A percentile compares a stretch with the other conserved stretches of the same genome.
Evolutionary conservation across 257 asterid species (phyloP).

Genomic region (Solanum bukasovii): DNA sequence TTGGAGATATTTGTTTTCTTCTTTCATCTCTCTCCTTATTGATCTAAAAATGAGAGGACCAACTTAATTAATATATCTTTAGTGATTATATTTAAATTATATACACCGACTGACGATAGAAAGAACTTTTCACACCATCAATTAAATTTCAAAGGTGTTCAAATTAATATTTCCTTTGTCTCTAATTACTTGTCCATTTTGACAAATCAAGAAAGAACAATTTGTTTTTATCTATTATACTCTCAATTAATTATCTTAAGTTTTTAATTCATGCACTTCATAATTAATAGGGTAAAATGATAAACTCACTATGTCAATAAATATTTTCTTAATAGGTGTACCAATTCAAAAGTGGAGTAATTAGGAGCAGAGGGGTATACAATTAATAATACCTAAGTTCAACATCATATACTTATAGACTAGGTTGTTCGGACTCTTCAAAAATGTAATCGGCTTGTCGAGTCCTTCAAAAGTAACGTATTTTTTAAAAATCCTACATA

Average conservation of each 20-base stretch:
- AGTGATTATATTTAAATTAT: not conserved
- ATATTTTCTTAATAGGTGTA: too few relatives aligned
- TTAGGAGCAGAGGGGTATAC: too few relatives aligned
- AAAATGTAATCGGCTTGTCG: too few relatives aligned
- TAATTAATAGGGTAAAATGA: too few relatives aligned
- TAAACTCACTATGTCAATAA: too few relatives aligned
- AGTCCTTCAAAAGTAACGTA: not conserved
- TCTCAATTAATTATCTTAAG: too few relatives aligned
- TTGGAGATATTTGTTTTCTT: not conserved
- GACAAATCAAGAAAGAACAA: too few relatives aligned
- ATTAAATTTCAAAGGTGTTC: not conserved
- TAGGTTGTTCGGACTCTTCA: not conserved
- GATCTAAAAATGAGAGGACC: not conserved
- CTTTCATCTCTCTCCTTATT: not conserved
- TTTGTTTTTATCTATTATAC: too few relatives aligned
- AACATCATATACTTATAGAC: not conserved
- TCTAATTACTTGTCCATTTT: too few relatives aligned
- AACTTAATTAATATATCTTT: not conserved
- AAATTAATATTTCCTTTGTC: too few relatives aligned
- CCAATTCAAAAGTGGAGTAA: too few relatives aligned
- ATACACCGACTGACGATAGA: not conserved
- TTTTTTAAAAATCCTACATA: not conserved
- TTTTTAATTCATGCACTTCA: too few relatives aligned
- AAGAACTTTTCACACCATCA: not conserved
- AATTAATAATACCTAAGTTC: not conserved